Evolutionary conservation across 345 rosid species (phyloP).

Genomic region (Cardamine occulta): DNA sequence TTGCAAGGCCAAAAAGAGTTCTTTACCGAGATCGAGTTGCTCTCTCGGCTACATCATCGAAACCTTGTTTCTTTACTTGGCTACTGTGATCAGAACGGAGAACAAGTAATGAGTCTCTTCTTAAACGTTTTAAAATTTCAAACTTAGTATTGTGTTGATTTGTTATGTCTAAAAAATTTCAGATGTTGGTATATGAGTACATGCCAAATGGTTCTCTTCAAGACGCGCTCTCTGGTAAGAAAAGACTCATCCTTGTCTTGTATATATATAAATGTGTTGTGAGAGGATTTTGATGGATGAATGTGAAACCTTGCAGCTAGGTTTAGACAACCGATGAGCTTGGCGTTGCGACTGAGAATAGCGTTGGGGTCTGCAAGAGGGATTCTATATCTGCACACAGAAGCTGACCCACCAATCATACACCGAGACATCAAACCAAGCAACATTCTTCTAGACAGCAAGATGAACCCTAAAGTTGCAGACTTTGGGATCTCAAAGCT

Average conservation of each 20-base stretch:
- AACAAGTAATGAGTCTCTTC: slow-evolving; percentile 45
- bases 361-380: slow-evolving; percentile 59
- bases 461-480: slow-evolving; percentile 56
- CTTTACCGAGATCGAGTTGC: slow-evolving; percentile 56
- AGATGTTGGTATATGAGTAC: slow-evolving; percentile 63
- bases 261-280: not conserved
- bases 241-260: not conserved
- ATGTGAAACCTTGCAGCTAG: slow-evolving; percentile 38
- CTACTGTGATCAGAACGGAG: slow-evolving; percentile 55
- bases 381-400: slow-evolving; percentile 57
- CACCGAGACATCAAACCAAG: slow-evolving; percentile 59
- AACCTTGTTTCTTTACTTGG: slow-evolving; percentile 63
- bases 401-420: slow-evolving; percentile 62
- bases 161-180: slow-evolving; percentile 3
- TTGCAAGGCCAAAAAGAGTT: slow-evolving; percentile 57
- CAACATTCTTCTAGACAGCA: slow-evolving; percentile 56
- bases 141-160: not conserved
- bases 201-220: slow-evolving; percentile 62
- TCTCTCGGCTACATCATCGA: slow-evolving; percentile 63
- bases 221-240: slow-evolving; percentile 51
- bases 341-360: slow-evolving; percentile 43
- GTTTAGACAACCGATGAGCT: slow-evolving; percentile 40
- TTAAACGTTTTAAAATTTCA: not conserved
- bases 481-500: slow-evolving; percentile 66
- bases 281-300: not conserved